Evolutionary conservation across 2,329 filamentous ascomycete genomes (phyloP).

Genomic region (Emmonsiellopsis sp.): DNA sequence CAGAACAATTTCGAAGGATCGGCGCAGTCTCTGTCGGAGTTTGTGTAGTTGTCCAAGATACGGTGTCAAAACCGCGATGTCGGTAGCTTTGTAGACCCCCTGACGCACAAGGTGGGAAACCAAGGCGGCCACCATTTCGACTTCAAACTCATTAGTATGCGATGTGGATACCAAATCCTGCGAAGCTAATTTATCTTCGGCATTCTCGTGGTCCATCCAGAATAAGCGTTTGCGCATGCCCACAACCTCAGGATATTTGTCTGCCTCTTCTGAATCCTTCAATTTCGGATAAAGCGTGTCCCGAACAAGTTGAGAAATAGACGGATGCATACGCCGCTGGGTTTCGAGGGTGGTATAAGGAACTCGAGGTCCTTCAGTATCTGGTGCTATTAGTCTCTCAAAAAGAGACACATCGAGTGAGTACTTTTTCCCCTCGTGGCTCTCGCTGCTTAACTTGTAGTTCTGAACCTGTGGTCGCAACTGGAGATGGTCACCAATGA

Average conservation of each 20-base stretch:
- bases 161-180: conserved; percentile 13
- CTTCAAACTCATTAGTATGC: conserved; percentile 19
- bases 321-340: conserved; percentile 24
- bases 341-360: conserved; percentile 15
- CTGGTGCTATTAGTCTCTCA: conserved; percentile 41
- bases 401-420: conserved; percentile 53
- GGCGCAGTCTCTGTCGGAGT: conserved; percentile 5
- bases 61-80: conserved; percentile 24
- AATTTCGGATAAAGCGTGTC: conserved; percentile 20
- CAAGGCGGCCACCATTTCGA: conserved; percentile 19
- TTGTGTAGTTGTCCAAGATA: conserved; percentile 22
- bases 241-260: conserved; percentile 7
- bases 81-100: conserved; percentile 17
- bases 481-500: conserved; percentile 27
- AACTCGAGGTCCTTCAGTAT: conserved; percentile 11
- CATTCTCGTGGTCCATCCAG: conserved; percentile 20
- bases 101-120: conserved; percentile 18
- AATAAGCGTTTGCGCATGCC: conserved; percentile 19
- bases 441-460: conserved; percentile 44
- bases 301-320: conserved; percentile 19
- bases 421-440: conserved; percentile 39
- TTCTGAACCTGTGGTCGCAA: conserved; percentile 23
- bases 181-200: conserved; percentile 12
- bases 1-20: conserved; percentile 16
- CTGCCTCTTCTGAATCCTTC: conserved; percentile 11